Evolutionary conservation across 1,284 basidiomycete genomes (phyloP), one percentile per base, ranked within the genome.

Genomic region (Pterula multifida): DNA sequence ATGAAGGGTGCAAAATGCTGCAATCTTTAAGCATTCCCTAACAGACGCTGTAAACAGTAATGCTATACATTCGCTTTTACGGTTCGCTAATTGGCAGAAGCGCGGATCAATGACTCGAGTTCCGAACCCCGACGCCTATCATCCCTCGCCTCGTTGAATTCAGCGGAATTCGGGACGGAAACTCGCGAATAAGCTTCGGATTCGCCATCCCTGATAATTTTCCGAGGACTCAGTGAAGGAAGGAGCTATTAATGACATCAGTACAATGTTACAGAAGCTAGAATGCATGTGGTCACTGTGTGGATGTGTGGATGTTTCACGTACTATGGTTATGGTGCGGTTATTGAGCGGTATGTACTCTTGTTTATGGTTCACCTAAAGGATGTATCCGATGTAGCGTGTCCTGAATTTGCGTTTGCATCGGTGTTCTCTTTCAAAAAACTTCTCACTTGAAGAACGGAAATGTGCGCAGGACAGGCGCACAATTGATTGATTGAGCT

Each of bases 121-220:
- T 32, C 28, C 28, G 28, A 32, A 6, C 15, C 28, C 28, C 28
- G 28, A 32, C 28, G 28, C 15, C 28, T 32, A 32, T 32, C 28
- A 6, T 32, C 15, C 28, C 28, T 32, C 28, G 15, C 15, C 28
- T 15, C 15, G 28, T 15, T 15, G 6, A 32, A 42, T 42, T 42
- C 39, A 42, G 39, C 39, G 39, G 39, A 4, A 42, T 42, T 42
- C 39, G 39, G 39, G 17, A 42, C 39, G 39, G 39, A 42, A 42
- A 19, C 19, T 42, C 17, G 39, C 21, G 39, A n/a, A 11, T 22
- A 32, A 17, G 39, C n/a, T 6, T 42, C 39, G 39, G 39, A 19
- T 17, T n/a, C 13, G 21, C 39, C 9, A 19, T 42, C 21, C 39
- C 39, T 42, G 39, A 32, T 19, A 17, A 19, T 42, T 42, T 42